Conservation (phyloP, 2,329 filamentous ascomycete species). For the Venturiaceae sp. region DNA sequence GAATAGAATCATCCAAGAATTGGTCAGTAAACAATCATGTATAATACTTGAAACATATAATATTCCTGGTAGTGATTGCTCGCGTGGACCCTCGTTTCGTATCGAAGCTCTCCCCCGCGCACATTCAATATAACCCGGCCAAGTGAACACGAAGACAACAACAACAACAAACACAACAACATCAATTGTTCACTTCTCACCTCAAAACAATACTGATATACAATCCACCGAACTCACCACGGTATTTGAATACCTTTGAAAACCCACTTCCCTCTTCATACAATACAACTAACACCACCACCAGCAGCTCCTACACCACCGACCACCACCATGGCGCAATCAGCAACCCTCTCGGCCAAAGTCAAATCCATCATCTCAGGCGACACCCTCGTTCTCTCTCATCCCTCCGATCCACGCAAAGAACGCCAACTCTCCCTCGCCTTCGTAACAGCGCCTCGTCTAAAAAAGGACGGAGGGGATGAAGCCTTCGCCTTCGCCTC, state of each 20-base stretch:
- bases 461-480: conserved; percentile 82
- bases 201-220: background rate
- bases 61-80: background rate
- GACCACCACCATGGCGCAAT: background rate
- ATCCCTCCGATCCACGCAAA: conserved; percentile 67
- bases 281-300: background rate
- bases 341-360: conserved; percentile 46
- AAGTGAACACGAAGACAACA: background rate
- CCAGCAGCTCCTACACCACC: background rate
- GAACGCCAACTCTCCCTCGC: conserved; percentile 86
- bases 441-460: conserved; percentile 79
- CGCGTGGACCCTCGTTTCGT: background rate
- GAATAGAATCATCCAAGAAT: background rate
- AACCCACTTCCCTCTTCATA: background rate
- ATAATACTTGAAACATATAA: background rate
- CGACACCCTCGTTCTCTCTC: conserved; percentile 79
- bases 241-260: no score
- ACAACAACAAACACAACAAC: background rate
- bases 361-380: conserved; percentile 94
- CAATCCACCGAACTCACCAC: background rate
- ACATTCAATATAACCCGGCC: background rate
- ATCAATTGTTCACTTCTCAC: background rate
- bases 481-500: conserved; percentile 92
- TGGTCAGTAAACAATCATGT: background rate
- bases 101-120: background rate